Percentiles rank a stretch among this genome's conserved stretches.
Evolutionary conservation across 116 monocot genomes (phyloP).

Genomic region (Iris pallida): DNA sequence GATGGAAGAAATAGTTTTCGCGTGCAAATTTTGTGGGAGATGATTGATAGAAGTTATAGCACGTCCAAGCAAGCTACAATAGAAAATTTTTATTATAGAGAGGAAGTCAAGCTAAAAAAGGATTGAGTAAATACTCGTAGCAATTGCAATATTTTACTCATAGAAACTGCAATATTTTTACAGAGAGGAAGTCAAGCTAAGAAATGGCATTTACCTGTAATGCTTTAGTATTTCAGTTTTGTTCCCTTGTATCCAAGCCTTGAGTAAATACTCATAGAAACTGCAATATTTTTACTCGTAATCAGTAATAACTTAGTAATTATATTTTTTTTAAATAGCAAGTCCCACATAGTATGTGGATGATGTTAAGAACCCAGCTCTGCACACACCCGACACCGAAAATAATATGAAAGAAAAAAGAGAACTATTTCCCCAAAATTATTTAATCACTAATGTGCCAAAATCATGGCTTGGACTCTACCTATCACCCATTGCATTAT

Average conservation of each 20-base stretch:
- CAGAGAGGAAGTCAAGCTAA: too few species aligned
- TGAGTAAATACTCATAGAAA: conserved; percentile 98
- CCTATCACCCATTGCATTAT: conserved; percentile 98
- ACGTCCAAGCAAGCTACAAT: conserved; percentile 80
- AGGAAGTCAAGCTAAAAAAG: too few species aligned
- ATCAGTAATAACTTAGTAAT: neutral
- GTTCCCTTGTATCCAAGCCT: conserved; percentile 97
- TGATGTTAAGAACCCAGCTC: neutral
- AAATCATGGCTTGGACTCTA: conserved; percentile 7
- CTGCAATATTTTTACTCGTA: conserved; percentile 64
- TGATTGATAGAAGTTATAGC: conserved; percentile 85
- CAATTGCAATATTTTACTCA: too few species aligned
- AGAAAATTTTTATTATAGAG: conserved; percentile 1
- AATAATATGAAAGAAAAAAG: neutral
- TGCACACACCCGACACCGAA: neutral
- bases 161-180: too few species aligned
- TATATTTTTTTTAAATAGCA: neutral
- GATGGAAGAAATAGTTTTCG: conserved; percentile 66
- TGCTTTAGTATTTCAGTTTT: conserved; percentile 83
- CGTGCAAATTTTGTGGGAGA: conserved; percentile 87
- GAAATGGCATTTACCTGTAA: conserved; percentile 52
- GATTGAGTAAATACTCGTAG: too few species aligned
- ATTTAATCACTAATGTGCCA: too few species aligned
- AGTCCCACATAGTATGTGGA: neutral
- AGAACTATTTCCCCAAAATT: neutral